Conservation (phyloP, 2,329 filamentous ascomycete genomes). For the Magnaporthiopsis incrustans region DNA sequence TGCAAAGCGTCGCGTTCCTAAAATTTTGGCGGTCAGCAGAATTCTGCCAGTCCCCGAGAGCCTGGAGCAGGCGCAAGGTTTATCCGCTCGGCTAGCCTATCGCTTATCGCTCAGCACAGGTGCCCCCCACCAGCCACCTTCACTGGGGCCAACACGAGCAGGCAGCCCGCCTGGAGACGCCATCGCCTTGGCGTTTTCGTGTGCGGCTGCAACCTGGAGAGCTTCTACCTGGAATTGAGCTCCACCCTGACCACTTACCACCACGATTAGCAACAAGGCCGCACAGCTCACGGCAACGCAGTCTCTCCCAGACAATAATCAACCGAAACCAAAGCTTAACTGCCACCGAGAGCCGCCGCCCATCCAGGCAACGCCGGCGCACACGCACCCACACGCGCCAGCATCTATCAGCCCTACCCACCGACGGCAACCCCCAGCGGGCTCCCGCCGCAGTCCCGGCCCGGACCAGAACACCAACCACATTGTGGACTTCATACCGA, state of each 20-base stretch:
- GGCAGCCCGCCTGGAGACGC: not conserved
- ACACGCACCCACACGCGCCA: too few relatives aligned
- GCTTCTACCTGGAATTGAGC: not conserved
- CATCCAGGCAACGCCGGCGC: not conserved
- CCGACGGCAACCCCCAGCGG: not conserved
- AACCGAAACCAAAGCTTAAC: not conserved
- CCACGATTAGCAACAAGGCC: not conserved
- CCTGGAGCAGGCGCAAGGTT: not conserved
- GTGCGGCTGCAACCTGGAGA: conserved; percentile 6
- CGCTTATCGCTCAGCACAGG: not conserved
- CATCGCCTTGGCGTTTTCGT: not conserved
- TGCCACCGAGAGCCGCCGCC: not conserved
- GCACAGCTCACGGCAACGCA: not conserved
- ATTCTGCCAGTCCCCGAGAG: not conserved
- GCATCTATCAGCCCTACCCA: too few relatives aligned
- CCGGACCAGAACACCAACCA: not conserved
- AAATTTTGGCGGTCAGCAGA: conserved; percentile 4
- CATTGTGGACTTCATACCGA: not conserved
- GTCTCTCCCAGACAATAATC: not conserved
- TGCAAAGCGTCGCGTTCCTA: not conserved
- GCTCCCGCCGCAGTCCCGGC: too few relatives aligned
- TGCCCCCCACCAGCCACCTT: not conserved
- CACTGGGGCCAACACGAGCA: not conserved
- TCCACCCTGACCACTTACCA: not conserved
- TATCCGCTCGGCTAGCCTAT: not conserved